Evolutionary conservation across 1,284 basidiomycete genomes (phyloP).

Genomic region (Xanthoconium separans): DNA sequence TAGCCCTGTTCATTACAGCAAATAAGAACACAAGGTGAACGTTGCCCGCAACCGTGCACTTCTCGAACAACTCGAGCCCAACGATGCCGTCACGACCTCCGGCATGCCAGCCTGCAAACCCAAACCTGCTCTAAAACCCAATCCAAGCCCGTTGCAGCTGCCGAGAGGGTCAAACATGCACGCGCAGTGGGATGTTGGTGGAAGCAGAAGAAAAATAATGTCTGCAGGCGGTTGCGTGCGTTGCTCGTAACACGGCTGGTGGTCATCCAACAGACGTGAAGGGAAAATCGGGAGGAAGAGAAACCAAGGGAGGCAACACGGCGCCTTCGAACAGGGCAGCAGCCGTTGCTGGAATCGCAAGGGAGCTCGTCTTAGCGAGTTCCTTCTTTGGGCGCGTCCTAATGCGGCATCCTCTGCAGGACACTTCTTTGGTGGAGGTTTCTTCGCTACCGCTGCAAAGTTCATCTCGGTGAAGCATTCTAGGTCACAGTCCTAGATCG

Average conservation of each 20-base stretch:
- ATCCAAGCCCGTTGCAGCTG: constrained; percentile 63
- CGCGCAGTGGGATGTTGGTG: constrained; percentile 46
- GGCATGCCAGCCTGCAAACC: constrained; percentile 41
- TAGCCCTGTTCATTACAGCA: too few relatives aligned
- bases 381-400: constrained; percentile 45
- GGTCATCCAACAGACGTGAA: constrained; percentile 57
- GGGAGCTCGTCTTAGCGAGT: constrained; percentile 29
- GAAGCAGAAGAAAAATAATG: constrained; percentile 68
- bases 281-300: constrained; percentile 55
- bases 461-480: constrained; percentile 69
- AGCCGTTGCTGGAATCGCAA: constrained; percentile 5
- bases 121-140: constrained; percentile 36
- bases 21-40: constrained; percentile 72
- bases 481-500: constrained; percentile 70
- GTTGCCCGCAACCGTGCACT: constrained; percentile 75
- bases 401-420: constrained; percentile 38
- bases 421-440: constrained; percentile 35
- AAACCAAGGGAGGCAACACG: constrained; percentile 32
- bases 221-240: constrained; percentile 54
- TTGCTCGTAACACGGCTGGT: constrained; percentile 67
- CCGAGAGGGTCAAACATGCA: constrained; percentile 51
- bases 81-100: constrained; percentile 53
- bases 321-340: constrained; percentile 12
- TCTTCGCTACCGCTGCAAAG: constrained; percentile 45
- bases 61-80: constrained; percentile 66